These are phyloP conservation scores for Saturnispora hagleri DNA, from an alignment of 805 yeast genomes.

Conservation along the genomic window DNA sequence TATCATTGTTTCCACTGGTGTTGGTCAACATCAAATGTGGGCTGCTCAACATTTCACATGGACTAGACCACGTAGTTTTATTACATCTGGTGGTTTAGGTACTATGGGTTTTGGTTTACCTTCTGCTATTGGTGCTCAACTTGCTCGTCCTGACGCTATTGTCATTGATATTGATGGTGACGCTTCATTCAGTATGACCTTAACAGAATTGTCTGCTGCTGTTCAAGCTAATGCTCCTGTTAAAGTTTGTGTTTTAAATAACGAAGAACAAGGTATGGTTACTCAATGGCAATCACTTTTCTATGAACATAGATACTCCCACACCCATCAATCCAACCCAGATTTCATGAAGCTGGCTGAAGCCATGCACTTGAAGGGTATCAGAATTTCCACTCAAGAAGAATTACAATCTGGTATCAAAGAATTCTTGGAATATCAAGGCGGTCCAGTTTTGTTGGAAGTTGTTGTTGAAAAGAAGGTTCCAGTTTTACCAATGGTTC, in stretches of 20 bases:
- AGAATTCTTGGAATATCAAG: slow-evolving; percentile 59
- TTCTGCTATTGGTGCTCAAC: slow-evolving; percentile 97
- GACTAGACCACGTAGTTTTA: slow-evolving; percentile 85
- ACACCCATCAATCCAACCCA: slow-evolving; percentile 94
- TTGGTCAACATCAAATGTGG: slow-evolving; percentile 99
- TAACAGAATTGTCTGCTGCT: slow-evolving; percentile 87
- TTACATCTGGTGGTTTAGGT: slow-evolving; percentile 98
- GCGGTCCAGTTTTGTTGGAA: slow-evolving; percentile 86
- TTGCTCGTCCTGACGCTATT: slow-evolving; percentile 87
- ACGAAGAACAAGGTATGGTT: slow-evolving; percentile 99
- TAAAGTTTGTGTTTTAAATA: slow-evolving; percentile 81
- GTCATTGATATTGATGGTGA: slow-evolving; percentile 98
- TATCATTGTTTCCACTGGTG: slow-evolving; percentile 92
- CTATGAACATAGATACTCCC: slow-evolving; percentile 96
- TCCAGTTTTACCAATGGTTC: slow-evolving; percentile 97
- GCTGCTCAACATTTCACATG: slow-evolving; percentile 97
- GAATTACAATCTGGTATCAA: slow-evolving; percentile 51
- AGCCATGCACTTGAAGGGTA: slow-evolving; percentile 84
- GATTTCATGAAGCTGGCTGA: slow-evolving; percentile 89
- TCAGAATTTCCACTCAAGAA: slow-evolving; percentile 60
- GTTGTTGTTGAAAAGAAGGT: slow-evolving; percentile 87
- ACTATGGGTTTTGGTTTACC: slow-evolving; percentile 99
- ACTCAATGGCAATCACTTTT: slow-evolving; percentile 98
- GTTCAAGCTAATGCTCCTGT: slow-evolving; percentile 90
- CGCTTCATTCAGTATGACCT: slow-evolving; percentile 98